Conservation (phyloP, 179 eudicot species). For the Drosera spatulata region DNA sequence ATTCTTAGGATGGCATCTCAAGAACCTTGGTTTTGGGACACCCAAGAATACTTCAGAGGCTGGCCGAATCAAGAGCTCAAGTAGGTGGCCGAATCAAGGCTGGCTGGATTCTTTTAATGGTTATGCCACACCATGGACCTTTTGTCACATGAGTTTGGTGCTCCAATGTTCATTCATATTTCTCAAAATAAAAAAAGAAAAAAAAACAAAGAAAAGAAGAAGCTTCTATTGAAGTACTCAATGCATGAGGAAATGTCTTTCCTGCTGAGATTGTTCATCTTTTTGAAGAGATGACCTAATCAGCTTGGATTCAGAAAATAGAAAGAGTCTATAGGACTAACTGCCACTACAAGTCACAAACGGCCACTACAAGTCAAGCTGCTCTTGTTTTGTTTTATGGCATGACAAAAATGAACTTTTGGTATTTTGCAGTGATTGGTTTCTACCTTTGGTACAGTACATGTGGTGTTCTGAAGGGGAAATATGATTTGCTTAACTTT, state of each 20-base stretch:
- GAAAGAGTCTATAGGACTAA: not conserved
- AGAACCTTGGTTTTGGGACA: slow-evolving; percentile 75
- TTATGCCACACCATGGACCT: not conserved
- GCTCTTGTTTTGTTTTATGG: not conserved
- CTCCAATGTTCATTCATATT: no score
- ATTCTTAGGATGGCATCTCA: slow-evolving; percentile 36
- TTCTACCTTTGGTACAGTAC: no score
- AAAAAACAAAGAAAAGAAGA: no score
- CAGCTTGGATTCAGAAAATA: not conserved
- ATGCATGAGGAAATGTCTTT: no score
- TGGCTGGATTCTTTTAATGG: not conserved
- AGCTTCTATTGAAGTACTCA: no score
- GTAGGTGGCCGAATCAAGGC: slow-evolving; percentile 86
- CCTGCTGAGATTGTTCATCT: not conserved
- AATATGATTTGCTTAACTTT: no score
- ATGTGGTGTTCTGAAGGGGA: no score
- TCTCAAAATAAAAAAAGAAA: no score
- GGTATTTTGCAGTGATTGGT: no score
- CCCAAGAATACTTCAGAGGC: slow-evolving; percentile 51
- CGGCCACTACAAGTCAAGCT: not conserved
- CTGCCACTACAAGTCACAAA: not conserved
- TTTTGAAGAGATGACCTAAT: not conserved
- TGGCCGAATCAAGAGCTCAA: slow-evolving; percentile 87
- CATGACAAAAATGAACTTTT: no score
- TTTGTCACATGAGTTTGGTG: not conserved